These are phyloP conservation scores for Aspergillus sclerotioniger DNA, from an alignment of 495 filamentous ascomycete species.

Conservation along the genomic window DNA sequence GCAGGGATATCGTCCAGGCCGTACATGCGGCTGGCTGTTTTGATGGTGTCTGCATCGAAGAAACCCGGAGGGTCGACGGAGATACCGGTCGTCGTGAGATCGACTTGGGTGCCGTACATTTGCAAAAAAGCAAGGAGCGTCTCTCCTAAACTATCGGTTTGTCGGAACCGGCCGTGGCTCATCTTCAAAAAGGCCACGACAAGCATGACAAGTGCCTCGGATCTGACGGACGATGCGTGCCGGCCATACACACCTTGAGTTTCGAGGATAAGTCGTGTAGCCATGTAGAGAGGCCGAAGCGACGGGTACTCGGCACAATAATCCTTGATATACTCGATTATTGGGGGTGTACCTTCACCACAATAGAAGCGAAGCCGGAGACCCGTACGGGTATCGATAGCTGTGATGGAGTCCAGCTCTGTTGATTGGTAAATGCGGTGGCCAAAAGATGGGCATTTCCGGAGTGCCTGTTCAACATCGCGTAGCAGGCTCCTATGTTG, in stretches of 20 bases:
- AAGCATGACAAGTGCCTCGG: conserved; percentile 54
- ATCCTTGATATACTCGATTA: conserved; percentile 39
- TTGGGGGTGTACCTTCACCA: conserved; percentile 29
- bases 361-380: conserved; percentile 48
- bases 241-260: conserved; percentile 46
- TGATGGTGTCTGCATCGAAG: conserved; percentile 31
- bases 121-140: conserved; percentile 52
- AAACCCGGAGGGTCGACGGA: conserved; percentile 49
- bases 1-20: conserved; percentile 23
- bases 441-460: conserved; percentile 13
- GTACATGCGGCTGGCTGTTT: conserved; percentile 3
- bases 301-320: conserved; percentile 50
- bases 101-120: conserved; percentile 44
- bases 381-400: conserved; percentile 44
- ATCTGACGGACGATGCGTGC: conserved; percentile 41
- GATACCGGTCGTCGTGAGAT: conserved; percentile 47
- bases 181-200: conserved; percentile 53
- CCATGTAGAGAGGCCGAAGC: conserved; percentile 47
- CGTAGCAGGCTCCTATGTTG: conserved; percentile 22
- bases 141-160: conserved; percentile 28
- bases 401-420: conserved; percentile 26
- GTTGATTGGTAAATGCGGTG: conserved; percentile 12
- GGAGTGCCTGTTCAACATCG: conserved; percentile 23
- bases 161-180: conserved; percentile 32
- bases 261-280: conserved; percentile 48